Evolutionary conservation across 805 yeast species (phyloP).

Genomic region (Pichia membranifaciens): DNA sequence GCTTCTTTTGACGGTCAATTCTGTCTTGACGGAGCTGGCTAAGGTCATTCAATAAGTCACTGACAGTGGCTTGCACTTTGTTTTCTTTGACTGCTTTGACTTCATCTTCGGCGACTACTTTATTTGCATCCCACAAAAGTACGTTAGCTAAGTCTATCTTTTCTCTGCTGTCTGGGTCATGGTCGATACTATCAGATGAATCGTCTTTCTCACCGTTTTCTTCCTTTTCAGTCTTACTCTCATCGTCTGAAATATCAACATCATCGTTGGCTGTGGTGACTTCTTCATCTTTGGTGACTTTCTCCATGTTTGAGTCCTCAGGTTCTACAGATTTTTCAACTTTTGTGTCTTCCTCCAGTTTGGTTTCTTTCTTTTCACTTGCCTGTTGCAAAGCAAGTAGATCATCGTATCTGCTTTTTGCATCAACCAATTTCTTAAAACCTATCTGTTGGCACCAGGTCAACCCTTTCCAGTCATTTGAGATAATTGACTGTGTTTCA

Average conservation of each 20-base stretch:
- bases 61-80: conserved; percentile 35
- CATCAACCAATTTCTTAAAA: conserved; percentile 31
- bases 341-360: not conserved
- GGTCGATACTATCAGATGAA: not conserved
- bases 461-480: conserved; percentile 44
- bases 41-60: conserved; percentile 41
- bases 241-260: conserved; percentile 4
- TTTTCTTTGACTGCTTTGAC: conserved; percentile 19
- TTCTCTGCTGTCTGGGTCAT: conserved; percentile 4
- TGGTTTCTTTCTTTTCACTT: not conserved
- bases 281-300: not conserved
- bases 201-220: conserved; percentile 1
- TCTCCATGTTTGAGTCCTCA: not conserved
- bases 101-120: conserved; percentile 23
- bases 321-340: not conserved
- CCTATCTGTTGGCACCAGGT: conserved; percentile 53
- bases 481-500: conserved; percentile 50
- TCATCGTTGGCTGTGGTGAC: conserved; percentile 3
- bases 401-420: conserved; percentile 14
- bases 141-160: conserved; percentile 26
- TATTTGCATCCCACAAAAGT: conserved; percentile 24
- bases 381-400: not conserved
- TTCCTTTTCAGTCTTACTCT: conserved; percentile 7
- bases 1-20: conserved; percentile 11
- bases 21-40: conserved; percentile 47